phyloP scores from a whole-genome alignment of 169 alveolate genomes.

The Cryptosporidium meleagridis region DNA sequence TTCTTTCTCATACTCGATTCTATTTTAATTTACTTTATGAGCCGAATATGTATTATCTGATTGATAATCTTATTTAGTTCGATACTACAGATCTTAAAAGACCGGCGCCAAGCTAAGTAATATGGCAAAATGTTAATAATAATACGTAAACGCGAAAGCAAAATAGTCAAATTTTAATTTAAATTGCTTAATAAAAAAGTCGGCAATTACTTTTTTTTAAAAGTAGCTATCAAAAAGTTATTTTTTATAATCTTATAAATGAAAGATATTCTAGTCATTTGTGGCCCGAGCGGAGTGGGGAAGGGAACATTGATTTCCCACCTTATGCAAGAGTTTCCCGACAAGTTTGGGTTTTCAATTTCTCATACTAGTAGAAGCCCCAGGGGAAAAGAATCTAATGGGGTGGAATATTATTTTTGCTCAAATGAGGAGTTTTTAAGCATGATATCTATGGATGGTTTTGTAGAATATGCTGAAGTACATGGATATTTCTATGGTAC shows the following conservation, averaged over 20 bases:
- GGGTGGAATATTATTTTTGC: constrained; percentile 82
- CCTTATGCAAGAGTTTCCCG: constrained; percentile 77
- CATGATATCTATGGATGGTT: constrained; percentile 71
- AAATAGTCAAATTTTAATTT: not conserved
- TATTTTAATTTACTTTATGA: not conserved
- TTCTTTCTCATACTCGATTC: not conserved
- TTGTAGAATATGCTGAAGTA: constrained; percentile 80
- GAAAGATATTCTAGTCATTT: constrained; percentile 75
- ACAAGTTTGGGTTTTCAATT: constrained; percentile 80
- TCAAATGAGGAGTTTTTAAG: constrained; percentile 79
- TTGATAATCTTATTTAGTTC: not conserved
- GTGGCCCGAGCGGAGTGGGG: constrained; percentile 87
- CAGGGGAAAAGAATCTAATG: constrained; percentile 82
- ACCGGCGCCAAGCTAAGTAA: constrained; percentile 5
- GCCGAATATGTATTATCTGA: not conserved
- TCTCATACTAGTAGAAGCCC: constrained; percentile 85
- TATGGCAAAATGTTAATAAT: not conserved
- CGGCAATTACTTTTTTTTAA: not conserved
- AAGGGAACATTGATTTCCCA: constrained; percentile 81
- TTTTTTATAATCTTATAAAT: not conserved
- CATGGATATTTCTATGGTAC: constrained; percentile 83
- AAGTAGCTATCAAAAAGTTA: not conserved
- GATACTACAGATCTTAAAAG: constrained; percentile 17
- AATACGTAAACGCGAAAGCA: not conserved
- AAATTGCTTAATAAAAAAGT: not conserved